Conservation (phyloP, 192 early-diverging fungal genomes). For the Podila epigama region DNA sequence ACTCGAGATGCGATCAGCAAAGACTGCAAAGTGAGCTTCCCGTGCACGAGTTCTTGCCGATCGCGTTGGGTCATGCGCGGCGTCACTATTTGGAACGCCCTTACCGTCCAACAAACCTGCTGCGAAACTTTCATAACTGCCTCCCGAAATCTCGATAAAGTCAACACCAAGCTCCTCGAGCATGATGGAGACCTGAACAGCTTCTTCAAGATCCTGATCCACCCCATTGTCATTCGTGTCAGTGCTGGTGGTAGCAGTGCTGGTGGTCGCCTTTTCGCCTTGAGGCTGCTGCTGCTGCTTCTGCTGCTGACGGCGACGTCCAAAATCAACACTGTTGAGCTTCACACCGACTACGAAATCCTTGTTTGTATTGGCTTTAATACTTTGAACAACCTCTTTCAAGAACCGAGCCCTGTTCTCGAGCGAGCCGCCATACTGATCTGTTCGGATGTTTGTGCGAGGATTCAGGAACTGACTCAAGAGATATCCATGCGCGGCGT, state of each 20-base stretch:
- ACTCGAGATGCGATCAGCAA: constrained; percentile 28
- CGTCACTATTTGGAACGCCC: not conserved
- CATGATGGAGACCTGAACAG: constrained; percentile 61
- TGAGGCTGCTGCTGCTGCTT: constrained; percentile 63
- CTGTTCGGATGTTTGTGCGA: constrained; percentile 82
- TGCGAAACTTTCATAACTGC: constrained; percentile 60
- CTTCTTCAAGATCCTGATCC: constrained; percentile 76
- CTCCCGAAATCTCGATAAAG: constrained; percentile 82
- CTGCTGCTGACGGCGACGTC: constrained; percentile 57
- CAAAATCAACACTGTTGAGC: constrained; percentile 66
- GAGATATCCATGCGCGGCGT: constrained; percentile 91
- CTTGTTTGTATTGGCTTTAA: not conserved
- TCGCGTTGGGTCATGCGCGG: not conserved
- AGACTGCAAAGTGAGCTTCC: constrained; percentile 30
- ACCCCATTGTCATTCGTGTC: constrained; percentile 45
- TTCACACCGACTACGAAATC: constrained; percentile 25
- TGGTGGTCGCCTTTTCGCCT: constrained; percentile 75
- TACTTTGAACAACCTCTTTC: constrained; percentile 16
- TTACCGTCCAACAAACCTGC: constrained; percentile 20
- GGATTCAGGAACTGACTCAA: constrained; percentile 81
- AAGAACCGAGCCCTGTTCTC: constrained; percentile 84
- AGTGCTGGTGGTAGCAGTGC: constrained; percentile 75
- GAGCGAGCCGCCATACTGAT: constrained; percentile 89
- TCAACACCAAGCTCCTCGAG: constrained; percentile 80
- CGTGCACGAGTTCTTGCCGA: not conserved